Base-by-base conservation (phyloP, 1,284 basidiomycete genomes). In the Cutaneotrichosporon spelunceum region DNA sequence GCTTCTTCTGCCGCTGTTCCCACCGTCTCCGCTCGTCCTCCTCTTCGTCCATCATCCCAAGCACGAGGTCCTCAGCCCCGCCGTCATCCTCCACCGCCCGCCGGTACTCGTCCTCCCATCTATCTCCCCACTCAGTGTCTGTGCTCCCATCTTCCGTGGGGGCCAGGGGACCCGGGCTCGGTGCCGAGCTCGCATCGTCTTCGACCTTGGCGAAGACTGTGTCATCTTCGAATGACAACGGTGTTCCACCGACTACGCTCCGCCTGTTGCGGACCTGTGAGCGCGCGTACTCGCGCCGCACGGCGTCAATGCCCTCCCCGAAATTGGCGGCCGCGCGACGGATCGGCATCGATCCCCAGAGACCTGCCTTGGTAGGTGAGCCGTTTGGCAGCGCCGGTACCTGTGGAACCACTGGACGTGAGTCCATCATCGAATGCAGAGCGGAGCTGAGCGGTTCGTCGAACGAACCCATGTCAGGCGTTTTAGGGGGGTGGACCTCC, bases 371-470 rank as follows among this genome's bases (percentile, higher is more conserved):
- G 27, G 53, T 30, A 2, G 75, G 71, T 21, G 81, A 74, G 29
- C 88, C 87, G 70, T 92, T 90, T 0, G 90, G 90, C 45, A 89
- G 81, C 83, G 89, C 89, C 0, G 91, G 90, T 1, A 91, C 80
- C 66, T 84, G 82, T 0, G 78, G 79, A 1, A 80, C n/a, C n/a
- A n/a, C 54, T 8, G 82, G 82, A 4, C 77, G 71, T 3, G 82
- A 74, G 34, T 86, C 86, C 47, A 91, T 81, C 23, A 84, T 84
- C 0, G 83, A 85, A 5, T 85, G 81, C 63, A 93, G 83, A 1
- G 90, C 90, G 1, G 84, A 87, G 7, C 86, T 85, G 42, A 92
- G 82, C 0, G 88, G 88, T 66, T 87, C 87, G 72, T 91, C 88
- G 69, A 92, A 90, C 0, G 87, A 87, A 48, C 62, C 60, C n/a